Evolutionary conservation across 768 basidiomycete species (phyloP).

Genomic region (Agrocybe pediades): DNA sequence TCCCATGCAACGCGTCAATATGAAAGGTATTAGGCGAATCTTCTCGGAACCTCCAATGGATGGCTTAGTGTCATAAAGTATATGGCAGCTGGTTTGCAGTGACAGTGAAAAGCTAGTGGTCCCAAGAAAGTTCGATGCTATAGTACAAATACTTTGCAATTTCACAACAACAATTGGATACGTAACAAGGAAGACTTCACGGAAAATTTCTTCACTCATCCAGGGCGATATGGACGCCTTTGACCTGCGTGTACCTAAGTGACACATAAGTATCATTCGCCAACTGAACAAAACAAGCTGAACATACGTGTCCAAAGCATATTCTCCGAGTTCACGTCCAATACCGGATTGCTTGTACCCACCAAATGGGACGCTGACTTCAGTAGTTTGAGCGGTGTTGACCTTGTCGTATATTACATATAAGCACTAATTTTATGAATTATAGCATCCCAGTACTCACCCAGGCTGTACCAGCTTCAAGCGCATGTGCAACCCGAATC

Average conservation of each 20-base stretch:
- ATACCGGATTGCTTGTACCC: constrained; percentile 77
- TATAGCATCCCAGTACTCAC: no score
- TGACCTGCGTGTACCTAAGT: constrained; percentile 56
- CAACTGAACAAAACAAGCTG: not conserved
- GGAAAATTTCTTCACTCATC: not conserved
- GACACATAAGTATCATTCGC: not conserved
- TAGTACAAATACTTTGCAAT: not conserved
- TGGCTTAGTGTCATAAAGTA: no score
- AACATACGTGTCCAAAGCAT: constrained; percentile 55
- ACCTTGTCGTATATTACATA: constrained; percentile 25
- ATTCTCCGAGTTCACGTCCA: constrained; percentile 69
- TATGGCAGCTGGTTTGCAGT: no score
- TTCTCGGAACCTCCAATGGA: no score
- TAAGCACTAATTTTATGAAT: no score
- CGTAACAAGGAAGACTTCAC: not conserved
- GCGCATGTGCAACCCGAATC: constrained; percentile 57
- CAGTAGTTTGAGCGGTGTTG: constrained; percentile 44
- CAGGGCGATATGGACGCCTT: constrained; percentile 56
- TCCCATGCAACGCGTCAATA: no score
- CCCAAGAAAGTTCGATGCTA: not conserved
- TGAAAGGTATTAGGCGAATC: no score
- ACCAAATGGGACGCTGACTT: constrained; percentile 62
- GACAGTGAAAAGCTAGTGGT: no score
- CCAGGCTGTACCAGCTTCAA: constrained; percentile 45
- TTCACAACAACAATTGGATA: no score